Evolutionary conservation across 2,329 filamentous ascomycete genomes (phyloP), one percentile per base, ranked within the genome.

Genomic region (Lachnellula arida): DNA sequence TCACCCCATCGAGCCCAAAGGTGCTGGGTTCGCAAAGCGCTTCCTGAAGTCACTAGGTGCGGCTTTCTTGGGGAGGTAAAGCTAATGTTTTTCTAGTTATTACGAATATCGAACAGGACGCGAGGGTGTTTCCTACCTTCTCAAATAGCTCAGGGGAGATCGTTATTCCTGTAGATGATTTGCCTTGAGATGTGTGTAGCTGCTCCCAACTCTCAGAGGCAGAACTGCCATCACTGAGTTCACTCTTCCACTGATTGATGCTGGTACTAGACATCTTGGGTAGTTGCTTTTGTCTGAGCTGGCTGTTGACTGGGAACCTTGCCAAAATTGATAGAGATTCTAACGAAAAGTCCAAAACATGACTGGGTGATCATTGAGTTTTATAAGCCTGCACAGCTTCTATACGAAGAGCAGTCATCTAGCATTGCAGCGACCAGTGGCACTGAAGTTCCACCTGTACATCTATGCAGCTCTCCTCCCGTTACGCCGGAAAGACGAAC

Each of bases 101-200:
- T 9, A 9, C 15, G 8, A 44, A 9, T 51, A 7, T 19, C 14
- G 19, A 17, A 22, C 14, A 32, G 23, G 19, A 23, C 11, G 6
- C 11, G 28, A 25, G 17, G n/a, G 5, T 5, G 11, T 51, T 2
- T 32, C 11, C 28, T 32, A 64, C 63, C 58, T 63, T 65, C 42
- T 65, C 63, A 25, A 65, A 65, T 9, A 65, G 39, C 32, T 65
- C 63, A 2, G 63, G 63, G 22, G 63, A 62, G 19, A 65, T 61
- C 2, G 63, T 63, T 55, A 63, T 59, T 32, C 46, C 60, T 4
- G 57, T 57, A 19, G 56, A 34, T 0, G 61, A 58, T 25, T 63
- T 60, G 32, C 59, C 43, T 9, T 57, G 56, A 9, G 49, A 51
- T 3, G 62, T 28, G 35, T 51, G 23, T 6, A 42, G 49, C 22